Conservation (phyloP, 2,329 filamentous ascomycete genomes). For the Whalleya microplaca region DNA sequence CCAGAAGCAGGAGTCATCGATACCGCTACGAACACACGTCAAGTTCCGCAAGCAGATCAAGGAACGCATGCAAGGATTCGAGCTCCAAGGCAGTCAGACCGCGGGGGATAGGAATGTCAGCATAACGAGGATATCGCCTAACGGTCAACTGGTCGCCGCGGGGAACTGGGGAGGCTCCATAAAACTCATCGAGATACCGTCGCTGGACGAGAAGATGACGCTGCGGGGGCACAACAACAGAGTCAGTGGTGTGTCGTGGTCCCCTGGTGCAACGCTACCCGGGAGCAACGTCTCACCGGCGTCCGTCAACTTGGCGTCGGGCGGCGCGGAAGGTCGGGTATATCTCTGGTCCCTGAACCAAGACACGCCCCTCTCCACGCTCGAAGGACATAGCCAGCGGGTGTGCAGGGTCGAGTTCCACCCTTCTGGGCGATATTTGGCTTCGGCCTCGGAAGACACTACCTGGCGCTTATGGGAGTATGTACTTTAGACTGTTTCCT, state of each 20-base stretch:
- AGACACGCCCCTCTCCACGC: slow-evolving; percentile 81
- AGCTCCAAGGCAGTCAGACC: slow-evolving; percentile 91
- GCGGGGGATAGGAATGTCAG: slow-evolving; percentile 89
- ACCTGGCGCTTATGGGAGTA: slow-evolving; percentile 90
- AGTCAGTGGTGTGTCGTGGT: slow-evolving; percentile 89
- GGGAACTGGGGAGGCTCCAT: slow-evolving; percentile 94
- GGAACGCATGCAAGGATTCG: slow-evolving; percentile 78
- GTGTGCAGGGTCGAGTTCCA: slow-evolving; percentile 95
- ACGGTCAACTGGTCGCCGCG: slow-evolving; percentile 80
- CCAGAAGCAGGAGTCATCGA: slow-evolving; percentile 79
- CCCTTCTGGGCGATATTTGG: slow-evolving; percentile 85
- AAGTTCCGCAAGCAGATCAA: slow-evolving; percentile 90
- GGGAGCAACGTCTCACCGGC: slow-evolving; percentile 71
- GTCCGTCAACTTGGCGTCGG: slow-evolving; percentile 83
- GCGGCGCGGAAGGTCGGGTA: slow-evolving; percentile 84
- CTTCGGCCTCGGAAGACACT: slow-evolving; percentile 92
- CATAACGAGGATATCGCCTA: slow-evolving; percentile 88
- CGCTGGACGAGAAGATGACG: slow-evolving; percentile 74
- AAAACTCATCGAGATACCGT: slow-evolving; percentile 82
- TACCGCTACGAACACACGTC: slow-evolving; percentile 86
- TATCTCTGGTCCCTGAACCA: slow-evolving; percentile 88
- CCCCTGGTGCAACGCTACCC: slow-evolving; percentile 77
- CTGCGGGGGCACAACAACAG: slow-evolving; percentile 86
- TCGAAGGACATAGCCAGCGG: slow-evolving; percentile 82
- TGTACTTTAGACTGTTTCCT: background rate